Base-by-base conservation (phyloP, 2,329 filamentous ascomycete species). In the Dryadomyces quercivorus region DNA sequence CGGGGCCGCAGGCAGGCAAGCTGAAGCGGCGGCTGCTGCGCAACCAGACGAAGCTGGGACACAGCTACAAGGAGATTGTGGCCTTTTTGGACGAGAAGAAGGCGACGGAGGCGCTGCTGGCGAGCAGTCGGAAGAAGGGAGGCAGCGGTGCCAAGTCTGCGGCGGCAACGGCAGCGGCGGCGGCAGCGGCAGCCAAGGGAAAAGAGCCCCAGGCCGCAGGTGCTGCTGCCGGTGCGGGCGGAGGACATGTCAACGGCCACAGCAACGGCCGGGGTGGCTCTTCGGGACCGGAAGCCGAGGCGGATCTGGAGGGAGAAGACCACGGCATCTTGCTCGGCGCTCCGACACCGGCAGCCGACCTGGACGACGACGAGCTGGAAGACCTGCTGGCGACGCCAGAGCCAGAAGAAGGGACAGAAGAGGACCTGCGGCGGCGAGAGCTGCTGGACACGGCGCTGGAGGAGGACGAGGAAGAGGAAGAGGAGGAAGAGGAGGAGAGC, bases 11-110 rank as follows among this genome's bases (percentile, higher is more conserved):
- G 34, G 77, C 77, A 9, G 82, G 81, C 34, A 81, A 80, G 64
- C 75, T 95, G 40, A 79, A 80, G 59, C 80, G 81, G 62, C 78
- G 90, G 20, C 73, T 98, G 21, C 76, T 85, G 62, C 78, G 88
- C 60, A 96, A 98, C 69, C 85, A 85, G 64, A 74, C 72, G n/a
- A 83, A 81, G 64, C 76, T 98, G 3, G 93, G 93, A 2, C 74
- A 80, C 48, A 96, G 93, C 65, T 94, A 88, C 74, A 88, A 85
- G 63, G 89, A 93, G 62, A 82, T 96, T 7, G 73, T 95, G 5
- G 80, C 81, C 9, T 93, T 85, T 66, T 73, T 97, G 4, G 90
- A 95, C 62, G 80, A 85, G 55, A 74, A 76, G 50, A 82, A 84
- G 63, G 67, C 79, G 46, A 75, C 75, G 60, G 72, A 74, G 52